phyloP scores from a whole-genome alignment of 2,329 filamentous ascomycete species.

The Fusarium piperis region DNA sequence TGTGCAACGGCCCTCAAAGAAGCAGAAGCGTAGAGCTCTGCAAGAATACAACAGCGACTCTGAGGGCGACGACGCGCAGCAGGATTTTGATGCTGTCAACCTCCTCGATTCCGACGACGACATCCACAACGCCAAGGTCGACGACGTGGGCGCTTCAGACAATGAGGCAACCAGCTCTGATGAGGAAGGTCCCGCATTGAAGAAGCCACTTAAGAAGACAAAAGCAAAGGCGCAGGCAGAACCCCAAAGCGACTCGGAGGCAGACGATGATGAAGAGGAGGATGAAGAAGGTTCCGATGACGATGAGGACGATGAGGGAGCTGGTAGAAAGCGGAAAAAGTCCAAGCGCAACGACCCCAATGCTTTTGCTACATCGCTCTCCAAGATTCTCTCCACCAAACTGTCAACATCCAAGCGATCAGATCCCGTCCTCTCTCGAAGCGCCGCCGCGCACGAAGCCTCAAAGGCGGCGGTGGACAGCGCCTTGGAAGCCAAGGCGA shows the following conservation, averaged over 20 bases:
- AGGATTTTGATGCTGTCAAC: conserved; percentile 61
- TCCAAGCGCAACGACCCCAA: conserved; percentile 91
- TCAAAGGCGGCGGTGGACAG: conserved; percentile 78
- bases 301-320: conserved; percentile 52
- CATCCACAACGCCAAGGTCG: conserved; percentile 62
- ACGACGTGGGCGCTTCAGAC: conserved; percentile 57
- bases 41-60: conserved; percentile 63
- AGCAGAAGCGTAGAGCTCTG: conserved; percentile 59
- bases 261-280: conserved; percentile 36
- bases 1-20: conserved; percentile 59
- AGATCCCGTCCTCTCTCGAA: conserved; percentile 92
- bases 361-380: conserved; percentile 91
- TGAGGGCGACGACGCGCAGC: conserved; percentile 51
- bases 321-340: conserved; percentile 55
- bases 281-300: conserved; percentile 48
- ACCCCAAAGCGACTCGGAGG: conserved; percentile 34
- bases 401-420: conserved; percentile 81
- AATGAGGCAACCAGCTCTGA: conserved; percentile 51
- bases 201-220: conserved; percentile 45
- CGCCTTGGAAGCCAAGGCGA: conserved; percentile 84
- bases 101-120: conserved; percentile 68
- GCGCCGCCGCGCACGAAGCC: conserved; percentile 76
- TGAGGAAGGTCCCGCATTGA: conserved; percentile 45
- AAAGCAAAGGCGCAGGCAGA: conserved; percentile 41
- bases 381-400: conserved; percentile 92